phyloP scores from a whole-genome alignment of 805 yeast species.

The Wickerhamiella azymoides region DNA sequence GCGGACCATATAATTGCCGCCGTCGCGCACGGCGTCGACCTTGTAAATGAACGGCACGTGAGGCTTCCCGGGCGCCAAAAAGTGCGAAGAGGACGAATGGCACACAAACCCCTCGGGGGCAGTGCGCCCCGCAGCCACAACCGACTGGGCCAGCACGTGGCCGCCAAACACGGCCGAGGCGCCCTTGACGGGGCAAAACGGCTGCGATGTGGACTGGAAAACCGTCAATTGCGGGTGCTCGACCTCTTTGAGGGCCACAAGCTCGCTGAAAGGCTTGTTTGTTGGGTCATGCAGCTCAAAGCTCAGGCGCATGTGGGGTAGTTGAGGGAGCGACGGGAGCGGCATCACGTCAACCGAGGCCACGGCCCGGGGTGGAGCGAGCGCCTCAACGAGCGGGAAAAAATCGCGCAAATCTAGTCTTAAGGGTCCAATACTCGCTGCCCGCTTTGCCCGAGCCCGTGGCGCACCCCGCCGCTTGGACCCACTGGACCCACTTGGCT shows the following conservation, averaged over 20 bases:
- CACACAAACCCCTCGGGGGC: conserved; percentile 14
- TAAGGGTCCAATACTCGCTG: too few species aligned
- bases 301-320: conserved; percentile 2
- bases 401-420: too few species aligned
- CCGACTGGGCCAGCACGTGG: conserved; percentile 21
- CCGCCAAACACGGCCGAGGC: conserved; percentile 22
- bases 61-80: conserved; percentile 20
- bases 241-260: conserved; percentile 8
- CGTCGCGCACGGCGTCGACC: conserved; percentile 20
- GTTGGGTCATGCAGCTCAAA: conserved; percentile 7
- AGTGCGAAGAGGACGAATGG: conserved; percentile 21
- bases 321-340: background rate
- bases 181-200: conserved; percentile 19
- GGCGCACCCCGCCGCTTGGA: too few species aligned
- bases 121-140: conserved; percentile 18
- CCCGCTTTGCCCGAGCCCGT: too few species aligned
- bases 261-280: conserved; percentile 9
- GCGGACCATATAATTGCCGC: conserved; percentile 19
- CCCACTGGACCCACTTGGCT: too few species aligned
- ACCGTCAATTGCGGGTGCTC: background rate
- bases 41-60: conserved; percentile 21
- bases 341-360: too few species aligned
- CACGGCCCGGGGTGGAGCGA: too few species aligned
- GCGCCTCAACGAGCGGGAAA: too few species aligned
- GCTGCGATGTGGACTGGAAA: conserved; percentile 16